Evolutionary conservation across 2,329 filamentous ascomycete species (phyloP).

Genomic region (Fusarium torulosum): DNA sequence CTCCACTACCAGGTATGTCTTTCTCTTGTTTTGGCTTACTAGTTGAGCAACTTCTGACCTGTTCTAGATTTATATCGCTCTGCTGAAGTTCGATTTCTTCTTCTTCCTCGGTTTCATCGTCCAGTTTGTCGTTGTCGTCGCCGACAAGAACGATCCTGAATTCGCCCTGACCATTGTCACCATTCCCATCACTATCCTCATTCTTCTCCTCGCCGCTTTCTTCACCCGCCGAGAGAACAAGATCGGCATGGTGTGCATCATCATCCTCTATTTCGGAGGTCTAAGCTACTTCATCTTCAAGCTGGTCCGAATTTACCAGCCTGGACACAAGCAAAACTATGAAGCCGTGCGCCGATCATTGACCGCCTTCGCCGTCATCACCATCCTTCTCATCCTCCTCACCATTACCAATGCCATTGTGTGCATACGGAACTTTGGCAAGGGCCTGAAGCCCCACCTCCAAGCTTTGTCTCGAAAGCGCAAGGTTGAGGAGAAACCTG

Average conservation of each 20-base stretch:
- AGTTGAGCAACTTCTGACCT: conserved; percentile 1
- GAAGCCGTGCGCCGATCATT: conserved; percentile 83
- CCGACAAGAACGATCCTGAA: conserved; percentile 75
- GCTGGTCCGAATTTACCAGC: conserved; percentile 92
- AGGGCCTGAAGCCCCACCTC: conserved; percentile 89
- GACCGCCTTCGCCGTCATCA: conserved; percentile 94
- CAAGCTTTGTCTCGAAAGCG: conserved; percentile 61
- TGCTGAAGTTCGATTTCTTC: conserved; percentile 99
- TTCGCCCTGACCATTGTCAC: conserved; percentile 89
- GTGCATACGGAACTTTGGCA: conserved; percentile 91
- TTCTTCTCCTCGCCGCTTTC: conserved; percentile 86
- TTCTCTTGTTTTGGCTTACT: not conserved
- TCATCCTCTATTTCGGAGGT: conserved; percentile 88
- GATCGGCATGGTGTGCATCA: conserved; percentile 80
- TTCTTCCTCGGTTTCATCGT: conserved; percentile 99
- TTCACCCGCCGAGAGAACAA: conserved; percentile 88
- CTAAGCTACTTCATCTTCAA: conserved; percentile 99
- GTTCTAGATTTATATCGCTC: conserved; percentile 89
- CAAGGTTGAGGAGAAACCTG: conserved; percentile 66
- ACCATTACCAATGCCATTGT: conserved; percentile 89
- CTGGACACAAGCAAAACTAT: conserved; percentile 71
- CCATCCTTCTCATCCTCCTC: conserved; percentile 86
- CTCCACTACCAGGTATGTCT: conserved; percentile 88
- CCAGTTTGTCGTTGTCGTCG: conserved; percentile 95
- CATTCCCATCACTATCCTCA: conserved; percentile 89